phyloP scores from a whole-genome alignment of 2,329 filamentous ascomycete genomes.

The Cladosporium sp. region DNA sequence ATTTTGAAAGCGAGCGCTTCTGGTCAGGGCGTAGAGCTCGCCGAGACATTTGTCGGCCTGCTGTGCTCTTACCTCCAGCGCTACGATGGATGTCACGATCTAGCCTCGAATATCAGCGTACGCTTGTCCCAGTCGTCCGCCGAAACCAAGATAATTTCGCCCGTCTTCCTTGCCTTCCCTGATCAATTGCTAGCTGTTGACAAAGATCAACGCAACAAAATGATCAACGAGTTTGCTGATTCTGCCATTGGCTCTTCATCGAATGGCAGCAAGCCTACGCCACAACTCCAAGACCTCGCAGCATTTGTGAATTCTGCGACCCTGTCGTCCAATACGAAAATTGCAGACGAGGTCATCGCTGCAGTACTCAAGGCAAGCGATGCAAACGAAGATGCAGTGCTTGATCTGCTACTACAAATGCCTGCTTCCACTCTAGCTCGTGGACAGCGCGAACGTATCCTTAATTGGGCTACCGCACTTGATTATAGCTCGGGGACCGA shows the following conservation, averaged over 20 bases:
- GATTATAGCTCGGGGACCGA: not conserved
- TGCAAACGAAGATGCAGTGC: not conserved
- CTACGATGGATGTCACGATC: not conserved
- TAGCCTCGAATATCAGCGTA: not conserved
- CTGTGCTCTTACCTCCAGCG: not conserved
- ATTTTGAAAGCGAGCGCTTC: constrained; percentile 4
- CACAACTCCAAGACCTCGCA: not conserved
- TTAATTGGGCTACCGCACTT: not conserved
- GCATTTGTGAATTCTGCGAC: constrained; percentile 3
- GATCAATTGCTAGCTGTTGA: not conserved
- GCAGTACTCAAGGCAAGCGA: not conserved
- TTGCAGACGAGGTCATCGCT: constrained; percentile 1
- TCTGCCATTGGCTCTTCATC: not conserved
- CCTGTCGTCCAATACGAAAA: constrained; percentile 4
- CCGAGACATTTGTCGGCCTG: constrained; percentile 3
- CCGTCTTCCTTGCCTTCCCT: constrained; percentile 6
- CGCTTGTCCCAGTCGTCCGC: not conserved
- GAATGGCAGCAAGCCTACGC: not conserved
- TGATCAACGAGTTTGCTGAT: not conserved
- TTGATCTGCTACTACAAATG: not conserved
- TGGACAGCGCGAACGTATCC: constrained; percentile 3
- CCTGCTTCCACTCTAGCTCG: constrained; percentile 3
- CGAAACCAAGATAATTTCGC: not conserved
- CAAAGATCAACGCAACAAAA: not conserved
- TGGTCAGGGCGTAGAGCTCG: not conserved